Evolutionary conservation across 177 flowering plant genomes (phyloP).

Genomic region (Vitis hybrid): DNA sequence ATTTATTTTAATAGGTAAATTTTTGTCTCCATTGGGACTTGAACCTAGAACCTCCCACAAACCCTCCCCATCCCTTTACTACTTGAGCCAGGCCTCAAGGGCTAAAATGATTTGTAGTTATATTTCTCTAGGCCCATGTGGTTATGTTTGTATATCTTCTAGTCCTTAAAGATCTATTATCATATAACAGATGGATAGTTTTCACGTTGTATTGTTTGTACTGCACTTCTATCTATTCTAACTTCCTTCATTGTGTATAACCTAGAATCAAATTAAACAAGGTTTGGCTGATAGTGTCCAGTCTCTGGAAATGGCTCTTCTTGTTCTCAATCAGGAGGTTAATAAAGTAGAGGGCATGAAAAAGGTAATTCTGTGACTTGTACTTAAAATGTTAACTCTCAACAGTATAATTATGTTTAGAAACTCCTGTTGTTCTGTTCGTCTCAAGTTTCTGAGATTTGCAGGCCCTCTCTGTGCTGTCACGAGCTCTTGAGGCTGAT

Average conservation of each 20-base stretch:
- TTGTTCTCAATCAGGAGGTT: conserved; percentile 42
- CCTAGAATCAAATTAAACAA: conserved; percentile 44
- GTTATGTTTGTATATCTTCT: not conserved
- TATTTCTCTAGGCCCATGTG: too few species aligned
- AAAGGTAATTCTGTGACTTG: conserved; percentile 48
- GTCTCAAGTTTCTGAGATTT: conserved; percentile 13
- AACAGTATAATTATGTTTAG: not conserved
- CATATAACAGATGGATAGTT: not conserved
- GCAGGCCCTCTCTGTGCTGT: conserved; percentile 69
- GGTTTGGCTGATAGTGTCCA: conserved; percentile 38
- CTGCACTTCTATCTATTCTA: conserved; percentile 12
- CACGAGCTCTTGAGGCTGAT: conserved; percentile 69
- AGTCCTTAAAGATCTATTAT: not conserved
- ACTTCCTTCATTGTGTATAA: conserved; percentile 14
- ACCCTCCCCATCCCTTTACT: too few species aligned
- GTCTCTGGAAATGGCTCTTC: conserved; percentile 65
- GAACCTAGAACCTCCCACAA: too few species aligned
- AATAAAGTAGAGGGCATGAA: conserved; percentile 44
- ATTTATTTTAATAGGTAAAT: too few species aligned
- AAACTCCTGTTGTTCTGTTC: conserved; percentile 4
- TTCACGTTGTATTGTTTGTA: not conserved
- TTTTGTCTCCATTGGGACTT: too few species aligned
- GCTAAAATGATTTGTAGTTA: too few species aligned
- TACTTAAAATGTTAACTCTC: conserved; percentile 3
- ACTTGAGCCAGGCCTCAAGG: too few species aligned